Evolutionary conservation across 257 asterid genomes (phyloP), one percentile per base, ranked within the genome.

Genomic region (Jaltomata sinuosa): DNA sequence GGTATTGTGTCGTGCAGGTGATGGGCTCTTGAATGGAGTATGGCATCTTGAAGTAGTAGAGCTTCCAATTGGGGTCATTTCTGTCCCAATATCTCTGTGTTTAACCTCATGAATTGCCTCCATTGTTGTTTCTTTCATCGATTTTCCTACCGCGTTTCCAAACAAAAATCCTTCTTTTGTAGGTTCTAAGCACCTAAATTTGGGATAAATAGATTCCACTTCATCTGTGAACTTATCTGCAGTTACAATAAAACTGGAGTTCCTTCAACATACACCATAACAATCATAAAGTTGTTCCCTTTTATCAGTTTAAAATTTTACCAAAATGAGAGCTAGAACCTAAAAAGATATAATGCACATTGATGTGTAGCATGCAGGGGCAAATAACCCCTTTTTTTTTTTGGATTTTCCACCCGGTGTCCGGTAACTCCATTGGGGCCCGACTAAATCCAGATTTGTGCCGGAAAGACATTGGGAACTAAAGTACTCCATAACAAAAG

Each of bases 21-120:
- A 94, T 18, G 91, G 80, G 90, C 93, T 91, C 80, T 61, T 86
- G 91, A 97, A 91, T 1, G 98, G 98, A 34, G 98, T 97, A 3
- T 94, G 98, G 86, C 99, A 97, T 89, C 98, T 90, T 83, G 99
- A 95, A 36, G 98, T 95, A 50, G 95, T 93, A 55, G 96, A 92
- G 89, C 98, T 97, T 53, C 95, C 99, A 0, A 97, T 89, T 53
- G 99, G 99, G 29, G 98, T 95, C 99, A 97, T 97, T 83, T 95
- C 98, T 61, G 99, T 97, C 82, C 99, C 99, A 50, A 92, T 85
- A 80, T 97, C 98, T 87, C 97, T 92, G 84, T 90, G 98, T 22
- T 90, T 83, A 78, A 92, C 89, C 84, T 89, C 93, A 54, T 85
- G 86, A 50, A 85, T 40, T 14, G 85, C 84, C 59, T 88, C 93